Conservation (phyloP, 2,329 filamentous ascomycete species). For the Curvularia sp. region DNA sequence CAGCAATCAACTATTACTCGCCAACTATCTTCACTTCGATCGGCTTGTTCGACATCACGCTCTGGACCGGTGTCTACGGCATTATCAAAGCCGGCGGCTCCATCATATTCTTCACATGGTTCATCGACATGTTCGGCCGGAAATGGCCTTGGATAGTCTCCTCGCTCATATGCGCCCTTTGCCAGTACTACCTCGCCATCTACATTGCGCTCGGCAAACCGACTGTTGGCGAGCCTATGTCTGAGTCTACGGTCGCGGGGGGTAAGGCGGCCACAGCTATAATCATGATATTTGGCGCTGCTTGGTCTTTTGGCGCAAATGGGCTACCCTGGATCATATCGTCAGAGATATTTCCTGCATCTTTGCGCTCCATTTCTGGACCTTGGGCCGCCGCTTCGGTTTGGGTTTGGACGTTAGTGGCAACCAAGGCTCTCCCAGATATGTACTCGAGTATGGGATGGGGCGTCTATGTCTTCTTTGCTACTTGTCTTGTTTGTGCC, state of each 20-base stretch:
- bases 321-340: conserved; percentile 56
- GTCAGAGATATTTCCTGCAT: conserved; percentile 54
- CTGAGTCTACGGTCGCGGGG: conserved; percentile 45
- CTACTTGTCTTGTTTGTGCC: conserved; percentile 46
- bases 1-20: conserved; percentile 50
- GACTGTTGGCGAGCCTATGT: conserved; percentile 35
- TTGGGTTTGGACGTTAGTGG: conserved; percentile 52
- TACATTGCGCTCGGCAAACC: conserved; percentile 50
- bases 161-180: conserved; percentile 46
- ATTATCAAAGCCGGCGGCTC: conserved; percentile 48
- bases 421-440: conserved; percentile 52
- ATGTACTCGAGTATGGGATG: conserved; percentile 53
- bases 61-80: conserved; percentile 51
- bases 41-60: conserved; percentile 45
- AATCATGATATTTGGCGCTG: conserved; percentile 52
- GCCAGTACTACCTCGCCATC: conserved; percentile 50
- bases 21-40: conserved; percentile 50
- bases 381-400: conserved; percentile 49
- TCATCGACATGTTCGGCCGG: conserved; percentile 49
- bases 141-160: conserved; percentile 51
- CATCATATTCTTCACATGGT: conserved; percentile 50
- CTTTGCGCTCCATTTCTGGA: conserved; percentile 50
- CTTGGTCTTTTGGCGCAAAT: conserved; percentile 52
- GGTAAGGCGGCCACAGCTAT: conserved; percentile 51
- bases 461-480: conserved; percentile 54